A percentile compares a stretch with the other conserved stretches of the same genome.
Conservation (phyloP, 148 eudicot genomes). For the Camellia granthamiana region DNA sequence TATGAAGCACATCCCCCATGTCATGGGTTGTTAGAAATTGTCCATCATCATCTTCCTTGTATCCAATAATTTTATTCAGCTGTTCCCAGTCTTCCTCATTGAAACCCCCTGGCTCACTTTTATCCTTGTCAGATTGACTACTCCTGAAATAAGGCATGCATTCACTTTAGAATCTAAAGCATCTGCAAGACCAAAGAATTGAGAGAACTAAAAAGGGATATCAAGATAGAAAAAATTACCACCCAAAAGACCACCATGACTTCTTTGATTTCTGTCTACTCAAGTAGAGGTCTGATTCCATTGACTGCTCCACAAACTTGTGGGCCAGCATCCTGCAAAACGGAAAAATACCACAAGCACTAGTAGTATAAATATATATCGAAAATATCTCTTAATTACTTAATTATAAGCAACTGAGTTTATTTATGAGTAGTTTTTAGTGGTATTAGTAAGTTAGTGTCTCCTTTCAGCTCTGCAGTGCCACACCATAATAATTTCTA, state of each 20-base stretch:
- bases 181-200: constrained; percentile 9
- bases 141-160: constrained; percentile 44
- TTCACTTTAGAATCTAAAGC: constrained; percentile 4
- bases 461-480: neutral
- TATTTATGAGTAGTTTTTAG: neutral
- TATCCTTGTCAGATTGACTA: constrained; percentile 53
- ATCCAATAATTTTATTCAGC: constrained; percentile 78
- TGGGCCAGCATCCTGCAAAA: constrained; percentile 92
- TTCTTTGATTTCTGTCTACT: constrained; percentile 64
- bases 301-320: constrained; percentile 77
- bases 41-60: constrained; percentile 74
- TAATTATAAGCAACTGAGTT: neutral
- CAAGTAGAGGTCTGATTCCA: constrained; percentile 45
- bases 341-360: neutral
- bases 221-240: constrained; percentile 37
- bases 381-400: neutral
- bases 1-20: constrained; percentile 53
- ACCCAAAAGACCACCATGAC: constrained; percentile 98
- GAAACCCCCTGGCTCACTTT: constrained; percentile 58
- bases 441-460: neutral
- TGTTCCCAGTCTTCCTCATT: constrained; percentile 86
- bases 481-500: neutral
- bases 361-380: neutral
- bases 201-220: neutral
- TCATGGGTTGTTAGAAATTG: constrained; percentile 35